Evolutionary conservation across 2,329 filamentous ascomycete genomes (phyloP).

Genomic region (Alternaria ethzedia): DNA sequence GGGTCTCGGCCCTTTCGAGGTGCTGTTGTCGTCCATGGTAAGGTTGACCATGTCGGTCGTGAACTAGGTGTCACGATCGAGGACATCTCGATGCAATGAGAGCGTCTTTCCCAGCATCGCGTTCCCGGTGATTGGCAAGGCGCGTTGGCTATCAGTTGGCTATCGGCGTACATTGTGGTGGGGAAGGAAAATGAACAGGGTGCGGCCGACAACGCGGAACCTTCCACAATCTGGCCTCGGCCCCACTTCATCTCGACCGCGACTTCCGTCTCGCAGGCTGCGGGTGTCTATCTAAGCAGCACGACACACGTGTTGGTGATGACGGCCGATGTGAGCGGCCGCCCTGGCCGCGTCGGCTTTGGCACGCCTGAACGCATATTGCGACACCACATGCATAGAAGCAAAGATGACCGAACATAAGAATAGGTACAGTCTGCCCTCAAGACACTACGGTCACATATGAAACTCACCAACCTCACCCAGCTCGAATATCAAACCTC

Average conservation of each 20-base stretch:
- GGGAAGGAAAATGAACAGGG: neutral
- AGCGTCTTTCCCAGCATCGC: neutral
- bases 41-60: neutral
- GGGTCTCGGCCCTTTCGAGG: conserved; percentile 16
- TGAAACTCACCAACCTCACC: neutral
- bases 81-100: neutral
- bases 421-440: neutral
- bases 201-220: conserved; percentile 6
- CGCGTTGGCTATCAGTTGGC: neutral
- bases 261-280: neutral
- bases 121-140: neutral
- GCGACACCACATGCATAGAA: neutral
- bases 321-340: conserved; percentile 4
- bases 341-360: neutral
- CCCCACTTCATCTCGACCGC: conserved; percentile 3
- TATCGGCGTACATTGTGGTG: neutral
- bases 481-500: neutral
- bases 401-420: conserved; percentile 3
- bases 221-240: neutral
- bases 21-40: conserved; percentile 13
- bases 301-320: neutral
- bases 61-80: neutral
- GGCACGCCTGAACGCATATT: neutral
- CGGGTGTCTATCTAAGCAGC: neutral
- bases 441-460: neutral